A percentile compares a stretch with the other conserved stretches of the same genome.
These are phyloP conservation scores for Globisporangium barbulae DNA, from an alignment of 352 stramenopile genomes.

Conservation along the genomic window DNA sequence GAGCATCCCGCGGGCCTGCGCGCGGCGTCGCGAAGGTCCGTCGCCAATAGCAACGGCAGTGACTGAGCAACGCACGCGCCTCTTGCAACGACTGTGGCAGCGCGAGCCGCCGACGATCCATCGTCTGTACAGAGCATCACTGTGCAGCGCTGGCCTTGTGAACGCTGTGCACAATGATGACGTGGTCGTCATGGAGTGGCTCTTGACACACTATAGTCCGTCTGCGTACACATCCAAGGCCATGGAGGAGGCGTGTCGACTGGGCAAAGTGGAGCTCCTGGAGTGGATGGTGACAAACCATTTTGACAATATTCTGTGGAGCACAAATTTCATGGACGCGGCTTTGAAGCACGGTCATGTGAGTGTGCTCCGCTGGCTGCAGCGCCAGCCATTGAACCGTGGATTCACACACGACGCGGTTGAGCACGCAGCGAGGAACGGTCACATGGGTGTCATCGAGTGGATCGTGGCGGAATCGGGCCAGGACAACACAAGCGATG, in stretches of 20 bases:
- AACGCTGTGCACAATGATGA: conserved; percentile 5
- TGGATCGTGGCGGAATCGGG: not conserved
- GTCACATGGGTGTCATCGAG: not conserved
- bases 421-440: not conserved
- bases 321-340: not conserved
- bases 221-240: conserved; percentile 1
- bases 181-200: conserved; percentile 1
- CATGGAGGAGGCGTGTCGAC: conserved; percentile 7
- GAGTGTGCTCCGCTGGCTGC: not conserved
- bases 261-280: conserved; percentile 3
- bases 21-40: not conserved
- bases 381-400: not conserved
- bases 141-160: not conserved
- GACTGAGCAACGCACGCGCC: not conserved
- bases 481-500: no score
- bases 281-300: not conserved
- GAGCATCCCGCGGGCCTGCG: conserved; percentile 1
- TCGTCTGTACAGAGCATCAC: not conserved
- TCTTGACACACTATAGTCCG: not conserved
- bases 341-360: not conserved
- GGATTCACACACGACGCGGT: not conserved
- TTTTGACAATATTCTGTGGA: not conserved
- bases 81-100: not conserved
- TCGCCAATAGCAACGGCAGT: not conserved
- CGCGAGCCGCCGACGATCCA: not conserved